Conservation (phyloP, 2,329 filamentous ascomycete species). For the Diaporthe sp. region DNA sequence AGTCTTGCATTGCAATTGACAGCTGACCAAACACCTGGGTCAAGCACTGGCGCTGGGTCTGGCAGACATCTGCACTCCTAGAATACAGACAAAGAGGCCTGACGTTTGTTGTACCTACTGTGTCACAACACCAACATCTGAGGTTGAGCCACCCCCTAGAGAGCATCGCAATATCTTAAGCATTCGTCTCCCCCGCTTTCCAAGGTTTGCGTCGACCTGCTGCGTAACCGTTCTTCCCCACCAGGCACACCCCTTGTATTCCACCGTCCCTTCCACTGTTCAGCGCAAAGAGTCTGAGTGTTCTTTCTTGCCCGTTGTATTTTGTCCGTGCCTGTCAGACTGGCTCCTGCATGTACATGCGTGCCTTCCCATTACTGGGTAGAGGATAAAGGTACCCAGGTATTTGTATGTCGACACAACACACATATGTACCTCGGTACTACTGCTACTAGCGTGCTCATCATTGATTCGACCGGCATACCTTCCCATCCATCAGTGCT, state of each 20-base stretch:
- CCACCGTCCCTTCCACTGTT: background rate
- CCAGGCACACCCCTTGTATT: background rate
- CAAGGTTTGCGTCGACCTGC: conserved; percentile 1
- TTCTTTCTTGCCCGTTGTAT: background rate
- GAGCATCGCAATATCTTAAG: conserved; percentile 16
- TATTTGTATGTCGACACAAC: background rate
- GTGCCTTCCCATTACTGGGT: background rate
- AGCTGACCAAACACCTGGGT: background rate
- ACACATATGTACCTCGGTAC: background rate
- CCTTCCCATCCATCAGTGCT: background rate
- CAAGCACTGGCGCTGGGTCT: background rate
- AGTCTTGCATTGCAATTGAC: background rate
- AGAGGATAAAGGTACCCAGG: background rate
- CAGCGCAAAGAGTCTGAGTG: background rate
- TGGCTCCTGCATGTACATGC: background rate
- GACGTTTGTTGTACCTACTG: background rate
- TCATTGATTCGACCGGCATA: background rate
- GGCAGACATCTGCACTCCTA: background rate
- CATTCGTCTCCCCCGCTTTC: conserved; percentile 14
- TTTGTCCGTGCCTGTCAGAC: background rate
- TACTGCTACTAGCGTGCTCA: background rate
- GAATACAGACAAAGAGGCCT: background rate
- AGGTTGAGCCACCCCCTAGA: background rate
- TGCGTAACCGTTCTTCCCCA: conserved; percentile 6
- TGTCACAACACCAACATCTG: background rate